These are phyloP conservation scores for Pogostemon cablin DNA, from an alignment of 257 asterid genomes.

Conservation along the genomic window DNA sequence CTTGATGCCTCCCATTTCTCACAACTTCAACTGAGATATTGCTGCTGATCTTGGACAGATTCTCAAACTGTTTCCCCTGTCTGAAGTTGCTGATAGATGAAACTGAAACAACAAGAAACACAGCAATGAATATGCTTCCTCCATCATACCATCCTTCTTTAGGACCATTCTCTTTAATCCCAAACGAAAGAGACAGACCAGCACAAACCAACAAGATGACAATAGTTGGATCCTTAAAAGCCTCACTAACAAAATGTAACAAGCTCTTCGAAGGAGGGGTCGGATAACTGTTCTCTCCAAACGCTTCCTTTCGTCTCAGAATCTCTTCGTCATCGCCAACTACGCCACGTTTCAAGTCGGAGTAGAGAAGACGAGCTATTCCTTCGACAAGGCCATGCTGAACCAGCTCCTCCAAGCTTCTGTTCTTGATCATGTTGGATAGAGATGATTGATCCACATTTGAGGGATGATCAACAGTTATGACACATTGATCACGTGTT, in stretches of 20 bases:
- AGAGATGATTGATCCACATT: too few species aligned
- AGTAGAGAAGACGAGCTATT: too few species aligned
- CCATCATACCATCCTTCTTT: conserved; percentile 49
- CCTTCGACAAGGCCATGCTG: too few species aligned
- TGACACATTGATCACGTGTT: too few species aligned
- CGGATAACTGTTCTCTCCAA: conserved; percentile 34
- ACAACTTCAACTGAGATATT: conserved; percentile 30
- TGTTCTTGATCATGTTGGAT: too few species aligned
- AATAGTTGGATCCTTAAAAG: conserved; percentile 38
- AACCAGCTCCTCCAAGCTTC: too few species aligned
- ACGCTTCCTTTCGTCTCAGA: conserved; percentile 18
- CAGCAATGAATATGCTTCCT: conserved; percentile 43
- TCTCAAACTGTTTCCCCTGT: conserved; percentile 37
- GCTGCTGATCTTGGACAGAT: conserved; percentile 31
- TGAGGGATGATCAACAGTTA: too few species aligned
- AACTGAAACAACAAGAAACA: conserved; percentile 36
- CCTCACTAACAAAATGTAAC: conserved; percentile 33
- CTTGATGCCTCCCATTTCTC: conserved; percentile 35
- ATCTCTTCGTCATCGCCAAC: too few species aligned
- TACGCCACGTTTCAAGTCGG: too few species aligned
- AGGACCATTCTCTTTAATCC: conserved; percentile 38
- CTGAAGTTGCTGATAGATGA: conserved; percentile 40
- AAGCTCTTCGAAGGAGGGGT: conserved; percentile 23
- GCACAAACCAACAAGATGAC: conserved; percentile 33
- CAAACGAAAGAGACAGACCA: conserved; percentile 38